These are phyloP conservation scores for Senna tora DNA, from an alignment of 306 rosid genomes.

Conservation along the genomic window DNA sequence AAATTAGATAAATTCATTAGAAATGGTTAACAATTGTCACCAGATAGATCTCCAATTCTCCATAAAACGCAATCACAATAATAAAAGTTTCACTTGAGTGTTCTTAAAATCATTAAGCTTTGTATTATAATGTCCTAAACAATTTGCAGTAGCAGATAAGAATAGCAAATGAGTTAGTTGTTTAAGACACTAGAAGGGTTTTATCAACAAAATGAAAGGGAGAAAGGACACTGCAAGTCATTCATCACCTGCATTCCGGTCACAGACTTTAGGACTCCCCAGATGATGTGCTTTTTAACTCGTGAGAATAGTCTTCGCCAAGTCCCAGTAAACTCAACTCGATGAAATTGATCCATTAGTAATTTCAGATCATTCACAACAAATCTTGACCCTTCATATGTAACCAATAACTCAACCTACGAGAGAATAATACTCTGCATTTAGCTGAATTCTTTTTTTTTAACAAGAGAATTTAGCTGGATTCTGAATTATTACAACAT, in stretches of 20 bases:
- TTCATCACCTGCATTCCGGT: slow-evolving; percentile 96
- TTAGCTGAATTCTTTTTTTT: slow-evolving; percentile 35
- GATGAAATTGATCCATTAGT: slow-evolving; percentile 95
- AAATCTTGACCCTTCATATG: slow-evolving; percentile 96
- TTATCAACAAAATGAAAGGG: slow-evolving; percentile 31
- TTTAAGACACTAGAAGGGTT: slow-evolving; percentile 15
- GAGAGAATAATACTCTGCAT: slow-evolving; percentile 20
- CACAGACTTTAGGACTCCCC: slow-evolving; percentile 99
- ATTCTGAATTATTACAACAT: slow-evolving; percentile 26
- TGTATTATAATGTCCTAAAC: not conserved
- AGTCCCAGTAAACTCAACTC: slow-evolving; percentile 91
- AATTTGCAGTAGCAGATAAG: slow-evolving; percentile 28
- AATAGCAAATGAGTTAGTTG: not conserved
- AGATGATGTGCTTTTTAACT: slow-evolving; percentile 95
- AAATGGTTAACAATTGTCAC: slow-evolving; percentile 26
- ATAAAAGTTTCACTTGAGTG: slow-evolving; percentile 22
- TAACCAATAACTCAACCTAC: slow-evolving; percentile 88
- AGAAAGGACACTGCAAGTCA: slow-evolving; percentile 28
- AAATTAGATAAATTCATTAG: slow-evolving; percentile 17
- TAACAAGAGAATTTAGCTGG: slow-evolving; percentile 29
- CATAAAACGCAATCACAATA: slow-evolving; percentile 22
- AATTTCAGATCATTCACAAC: slow-evolving; percentile 96
- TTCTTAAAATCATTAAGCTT: not conserved
- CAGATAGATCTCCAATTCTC: slow-evolving; percentile 17
- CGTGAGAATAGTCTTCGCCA: slow-evolving; percentile 96